Evolutionary conservation across 768 basidiomycete species (phyloP).

Genomic region (Peribolospora baueri): DNA sequence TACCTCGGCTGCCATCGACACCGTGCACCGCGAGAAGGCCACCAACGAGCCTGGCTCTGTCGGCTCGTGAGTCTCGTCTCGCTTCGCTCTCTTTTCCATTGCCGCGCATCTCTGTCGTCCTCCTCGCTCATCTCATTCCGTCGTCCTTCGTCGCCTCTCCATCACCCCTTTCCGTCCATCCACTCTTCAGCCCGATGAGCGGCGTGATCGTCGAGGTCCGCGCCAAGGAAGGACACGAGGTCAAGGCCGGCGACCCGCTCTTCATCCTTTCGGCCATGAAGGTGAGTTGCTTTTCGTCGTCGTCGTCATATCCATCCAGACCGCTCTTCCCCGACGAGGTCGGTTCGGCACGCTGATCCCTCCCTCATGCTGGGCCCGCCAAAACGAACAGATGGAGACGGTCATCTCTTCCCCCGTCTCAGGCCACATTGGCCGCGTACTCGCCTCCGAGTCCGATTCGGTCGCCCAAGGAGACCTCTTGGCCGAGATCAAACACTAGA

Average conservation of each 20-base stretch:
- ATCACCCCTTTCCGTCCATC: constrained; percentile 3
- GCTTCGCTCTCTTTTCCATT: too few relatives aligned
- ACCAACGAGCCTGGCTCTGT: constrained; percentile 79
- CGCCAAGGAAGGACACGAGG: constrained; percentile 90
- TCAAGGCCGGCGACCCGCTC: constrained; percentile 92
- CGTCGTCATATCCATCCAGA: background rate
- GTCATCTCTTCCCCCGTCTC: constrained; percentile 89
- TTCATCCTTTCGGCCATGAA: constrained; percentile 95
- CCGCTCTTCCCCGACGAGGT: background rate
- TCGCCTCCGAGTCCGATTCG: constrained; percentile 78
- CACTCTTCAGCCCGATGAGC: constrained; percentile 9
- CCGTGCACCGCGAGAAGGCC: constrained; percentile 80
- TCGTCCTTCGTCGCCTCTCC: background rate
- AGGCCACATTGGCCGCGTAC: constrained; percentile 81
- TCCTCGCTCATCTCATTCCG: background rate
- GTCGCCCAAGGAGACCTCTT: constrained; percentile 82
- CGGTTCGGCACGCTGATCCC: constrained; percentile 4
- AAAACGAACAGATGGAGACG: constrained; percentile 60
- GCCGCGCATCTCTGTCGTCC: background rate
- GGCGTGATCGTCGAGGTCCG: constrained; percentile 95
- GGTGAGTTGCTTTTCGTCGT: constrained; percentile 25
- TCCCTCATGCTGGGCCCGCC: constrained; percentile 2
- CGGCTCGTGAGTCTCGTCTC: constrained; percentile 67
- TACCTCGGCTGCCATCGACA: constrained; percentile 89
- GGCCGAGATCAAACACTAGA: constrained; percentile 51